A percentile compares a stretch with the other conserved stretches of the same genome.
Conservation (phyloP, 2,329 filamentous ascomycete species). For the Orbilia quercus region DNA sequence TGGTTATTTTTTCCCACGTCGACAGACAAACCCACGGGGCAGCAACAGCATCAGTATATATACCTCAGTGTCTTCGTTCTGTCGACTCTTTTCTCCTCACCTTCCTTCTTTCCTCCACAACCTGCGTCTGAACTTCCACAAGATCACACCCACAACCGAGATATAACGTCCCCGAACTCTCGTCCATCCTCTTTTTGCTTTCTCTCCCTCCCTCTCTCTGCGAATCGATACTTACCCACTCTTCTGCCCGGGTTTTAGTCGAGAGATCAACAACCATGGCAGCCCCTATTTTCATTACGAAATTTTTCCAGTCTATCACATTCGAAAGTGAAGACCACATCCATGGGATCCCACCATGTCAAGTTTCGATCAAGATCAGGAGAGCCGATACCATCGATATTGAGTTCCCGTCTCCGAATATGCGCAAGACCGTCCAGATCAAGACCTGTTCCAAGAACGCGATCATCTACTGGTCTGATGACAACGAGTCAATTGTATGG, state of each 20-base stretch:
- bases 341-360: not conserved
- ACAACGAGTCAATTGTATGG: conserved; percentile 18
- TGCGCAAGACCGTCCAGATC: conserved; percentile 17
- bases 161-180: no score
- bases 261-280: conserved; percentile 14
- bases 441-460: conserved; percentile 28
- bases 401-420: conserved; percentile 15
- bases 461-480: conserved; percentile 37
- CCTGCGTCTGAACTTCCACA: no score
- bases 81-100: not conserved
- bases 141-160: no score
- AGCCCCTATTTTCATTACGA: not conserved
- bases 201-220: no score
- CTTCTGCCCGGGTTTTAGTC: no score
- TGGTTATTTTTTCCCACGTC: not conserved
- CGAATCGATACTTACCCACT: no score
- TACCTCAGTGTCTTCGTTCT: not conserved
- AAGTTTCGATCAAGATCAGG: conserved; percentile 8
- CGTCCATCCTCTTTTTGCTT: no score
- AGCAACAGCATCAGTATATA: conserved; percentile 9
- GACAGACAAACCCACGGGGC: no score
- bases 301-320: conserved; percentile 19
- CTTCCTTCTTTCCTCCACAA: not conserved
- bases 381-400: conserved; percentile 21
- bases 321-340: conserved; percentile 20